phyloP scores from a whole-genome alignment of 2,329 filamentous ascomycete genomes.

The Calonectria ilicicola region DNA sequence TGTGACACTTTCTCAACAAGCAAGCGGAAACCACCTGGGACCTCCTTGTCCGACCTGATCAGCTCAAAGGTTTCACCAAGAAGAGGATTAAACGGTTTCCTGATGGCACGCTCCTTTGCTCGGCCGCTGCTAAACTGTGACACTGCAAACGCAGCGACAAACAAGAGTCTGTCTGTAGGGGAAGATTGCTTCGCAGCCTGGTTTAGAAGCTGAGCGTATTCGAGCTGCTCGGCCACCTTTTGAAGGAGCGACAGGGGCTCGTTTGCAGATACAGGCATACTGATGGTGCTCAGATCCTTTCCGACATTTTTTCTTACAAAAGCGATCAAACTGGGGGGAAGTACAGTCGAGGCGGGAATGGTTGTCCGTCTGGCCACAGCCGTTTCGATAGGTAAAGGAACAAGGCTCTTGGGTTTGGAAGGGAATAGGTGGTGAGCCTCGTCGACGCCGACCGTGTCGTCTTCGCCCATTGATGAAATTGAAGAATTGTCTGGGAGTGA shows the following conservation, averaged over 20 bases:
- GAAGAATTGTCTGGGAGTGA: conserved; percentile 68
- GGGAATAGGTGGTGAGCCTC: conserved; percentile 78
- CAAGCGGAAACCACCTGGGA: conserved; percentile 82
- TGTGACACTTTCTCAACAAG: conserved; percentile 97
- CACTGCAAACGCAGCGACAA: conserved; percentile 90
- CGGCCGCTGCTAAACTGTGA: conserved; percentile 86
- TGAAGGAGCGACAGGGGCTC: conserved; percentile 92
- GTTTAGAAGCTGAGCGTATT: conserved; percentile 89
- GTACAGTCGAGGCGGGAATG: conserved; percentile 79
- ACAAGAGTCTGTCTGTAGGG: conserved; percentile 78
- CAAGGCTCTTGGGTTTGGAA: conserved; percentile 77
- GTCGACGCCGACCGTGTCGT: conserved; percentile 68
- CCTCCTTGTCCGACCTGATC: conserved; percentile 82
- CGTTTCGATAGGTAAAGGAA: conserved; percentile 79
- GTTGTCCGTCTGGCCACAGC: conserved; percentile 74
- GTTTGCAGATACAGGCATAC: conserved; percentile 97
- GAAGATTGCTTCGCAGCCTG: conserved; percentile 74
- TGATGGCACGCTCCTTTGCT: conserved; percentile 89
- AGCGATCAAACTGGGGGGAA: conserved; percentile 90
- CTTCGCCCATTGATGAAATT: conserved; percentile 69
- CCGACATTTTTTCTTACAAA: conserved; percentile 98
- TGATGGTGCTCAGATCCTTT: conserved; percentile 95
- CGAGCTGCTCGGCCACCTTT: conserved; percentile 88
- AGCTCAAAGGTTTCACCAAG: conserved; percentile 96
- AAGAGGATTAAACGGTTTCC: conserved; percentile 98